A percentile compares a stretch with the other conserved stretches of the same genome.
phyloP scores from a whole-genome alignment of 345 rosid species.

The Excoecaria cochinchinensis region DNA sequence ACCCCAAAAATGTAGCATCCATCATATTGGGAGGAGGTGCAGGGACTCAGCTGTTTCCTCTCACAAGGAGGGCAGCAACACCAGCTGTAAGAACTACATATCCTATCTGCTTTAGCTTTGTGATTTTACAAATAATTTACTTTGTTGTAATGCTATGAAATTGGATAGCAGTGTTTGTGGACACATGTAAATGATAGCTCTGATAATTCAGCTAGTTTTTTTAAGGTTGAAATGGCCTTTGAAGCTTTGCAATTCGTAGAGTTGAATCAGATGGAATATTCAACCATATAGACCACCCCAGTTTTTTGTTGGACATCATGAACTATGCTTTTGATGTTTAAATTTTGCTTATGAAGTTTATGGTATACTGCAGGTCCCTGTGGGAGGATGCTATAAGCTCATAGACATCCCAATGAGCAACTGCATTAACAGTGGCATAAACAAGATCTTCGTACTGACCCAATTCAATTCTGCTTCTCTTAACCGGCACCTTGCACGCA shows the following conservation, averaged over 20 bases:
- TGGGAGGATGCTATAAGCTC: slow-evolving; percentile 92
- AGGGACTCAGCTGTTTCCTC: slow-evolving; percentile 90
- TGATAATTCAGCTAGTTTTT: background rate
- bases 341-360: slow-evolving; percentile 2
- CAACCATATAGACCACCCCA: background rate
- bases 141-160: background rate
- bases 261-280: background rate
- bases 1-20: slow-evolving; percentile 85
- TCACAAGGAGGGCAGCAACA: slow-evolving; percentile 82
- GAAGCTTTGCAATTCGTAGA: background rate
- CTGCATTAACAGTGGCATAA: slow-evolving; percentile 87
- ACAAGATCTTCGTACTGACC: slow-evolving; percentile 90
- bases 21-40: slow-evolving; percentile 93
- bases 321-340: background rate
- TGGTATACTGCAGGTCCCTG: slow-evolving; percentile 61
- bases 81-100: slow-evolving; percentile 69
- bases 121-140: background rate
- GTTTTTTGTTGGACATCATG: background rate
- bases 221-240: background rate
- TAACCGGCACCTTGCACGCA: slow-evolving; percentile 84
- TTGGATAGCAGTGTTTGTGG: no score
- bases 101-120: background rate
- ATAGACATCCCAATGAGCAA: slow-evolving; percentile 98
- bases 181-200: background rate
- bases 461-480: slow-evolving; percentile 97